Conservation (phyloP, 352 stramenopile genomes). For the Vaucheria bursata region DNA sequence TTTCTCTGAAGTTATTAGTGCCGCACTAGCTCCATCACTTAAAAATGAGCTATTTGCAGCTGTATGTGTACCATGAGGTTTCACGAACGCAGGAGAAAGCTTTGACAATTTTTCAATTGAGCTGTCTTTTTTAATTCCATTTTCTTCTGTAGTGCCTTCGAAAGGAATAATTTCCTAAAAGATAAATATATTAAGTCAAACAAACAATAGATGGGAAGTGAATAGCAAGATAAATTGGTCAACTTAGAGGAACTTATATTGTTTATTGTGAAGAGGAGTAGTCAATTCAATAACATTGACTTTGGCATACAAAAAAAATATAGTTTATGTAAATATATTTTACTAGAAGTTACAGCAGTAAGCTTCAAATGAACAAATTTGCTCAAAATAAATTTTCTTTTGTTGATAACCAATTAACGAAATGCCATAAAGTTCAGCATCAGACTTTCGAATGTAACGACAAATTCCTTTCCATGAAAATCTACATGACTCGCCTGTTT, state of each 20-base stretch:
- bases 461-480: no score
- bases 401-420: no score
- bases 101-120: conserved; percentile 86
- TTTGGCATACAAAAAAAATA: no score
- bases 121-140: conserved; percentile 89
- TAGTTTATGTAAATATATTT: no score
- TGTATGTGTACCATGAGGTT: conserved; percentile 93
- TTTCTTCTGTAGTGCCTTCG: conserved; percentile 86
- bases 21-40: conserved; percentile 88
- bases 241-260: neutral
- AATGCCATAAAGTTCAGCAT: no score
- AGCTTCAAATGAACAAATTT: no score
- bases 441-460: no score
- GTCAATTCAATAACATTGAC: no score
- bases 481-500: conserved; percentile 53
- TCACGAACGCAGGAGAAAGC: conserved; percentile 88
- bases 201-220: no score
- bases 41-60: conserved; percentile 94
- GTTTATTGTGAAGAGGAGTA: neutral
- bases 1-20: conserved; percentile 91
- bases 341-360: no score
- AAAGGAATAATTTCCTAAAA: conserved; percentile 60
- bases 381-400: no score
- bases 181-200: neutral
- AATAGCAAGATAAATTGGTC: neutral